These are phyloP conservation scores for Botrytis elliptica DNA, from an alignment of 2,329 filamentous ascomycete species.

Conservation along the genomic window DNA sequence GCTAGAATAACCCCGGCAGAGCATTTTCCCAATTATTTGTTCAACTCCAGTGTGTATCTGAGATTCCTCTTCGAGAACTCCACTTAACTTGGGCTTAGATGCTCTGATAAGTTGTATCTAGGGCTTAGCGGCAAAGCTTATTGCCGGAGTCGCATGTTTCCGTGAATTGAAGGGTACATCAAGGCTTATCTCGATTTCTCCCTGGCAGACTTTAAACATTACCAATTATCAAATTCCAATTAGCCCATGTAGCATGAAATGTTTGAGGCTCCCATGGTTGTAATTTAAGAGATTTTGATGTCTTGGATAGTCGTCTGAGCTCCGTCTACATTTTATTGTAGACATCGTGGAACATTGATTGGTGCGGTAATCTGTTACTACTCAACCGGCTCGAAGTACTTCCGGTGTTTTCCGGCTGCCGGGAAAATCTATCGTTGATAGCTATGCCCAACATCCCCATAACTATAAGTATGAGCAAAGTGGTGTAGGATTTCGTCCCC, in stretches of 20 bases:
- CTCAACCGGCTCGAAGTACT: neutral
- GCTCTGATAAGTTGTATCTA: neutral
- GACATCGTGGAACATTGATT: neutral
- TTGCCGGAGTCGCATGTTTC: neutral
- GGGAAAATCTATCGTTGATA: neutral
- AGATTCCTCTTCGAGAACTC: no score
- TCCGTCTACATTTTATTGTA: neutral
- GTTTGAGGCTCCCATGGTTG: neutral
- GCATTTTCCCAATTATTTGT: neutral
- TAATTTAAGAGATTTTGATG: neutral
- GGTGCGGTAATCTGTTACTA: neutral
- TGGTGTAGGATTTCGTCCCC: no score
- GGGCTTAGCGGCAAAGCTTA: no score
- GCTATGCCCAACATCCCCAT: rapidly evolving
- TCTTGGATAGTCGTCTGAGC: neutral
- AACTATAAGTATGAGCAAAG: rapidly evolving
- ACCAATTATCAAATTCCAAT: neutral
- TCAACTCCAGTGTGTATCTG: no score
- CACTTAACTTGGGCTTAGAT: neutral
- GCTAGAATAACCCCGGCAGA: rapidly evolving
- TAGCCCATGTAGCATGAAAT: neutral
- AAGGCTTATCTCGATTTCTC: no score
- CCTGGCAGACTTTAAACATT: neutral
- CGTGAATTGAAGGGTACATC: neutral
- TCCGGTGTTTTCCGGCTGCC: neutral